These are phyloP conservation scores for Acmispon strigosus DNA, from an alignment of 306 rosid genomes.

Conservation along the genomic window DNA sequence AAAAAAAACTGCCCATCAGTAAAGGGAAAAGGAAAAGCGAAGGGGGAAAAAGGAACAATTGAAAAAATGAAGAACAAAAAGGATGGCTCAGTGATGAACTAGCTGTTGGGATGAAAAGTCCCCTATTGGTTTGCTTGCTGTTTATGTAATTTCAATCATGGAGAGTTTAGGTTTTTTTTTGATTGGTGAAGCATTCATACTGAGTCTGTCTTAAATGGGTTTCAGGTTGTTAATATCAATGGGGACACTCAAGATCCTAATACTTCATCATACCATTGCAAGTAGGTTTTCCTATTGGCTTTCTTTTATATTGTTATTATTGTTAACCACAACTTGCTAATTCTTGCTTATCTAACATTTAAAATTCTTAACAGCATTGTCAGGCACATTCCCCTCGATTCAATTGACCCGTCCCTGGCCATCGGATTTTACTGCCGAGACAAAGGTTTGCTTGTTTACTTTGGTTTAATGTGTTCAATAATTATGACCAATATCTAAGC, in stretches of 20 bases:
- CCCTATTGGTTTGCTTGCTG: neutral
- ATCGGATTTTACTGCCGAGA: constrained; percentile 94
- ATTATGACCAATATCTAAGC: neutral
- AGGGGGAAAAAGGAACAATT: neutral
- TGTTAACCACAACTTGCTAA: neutral
- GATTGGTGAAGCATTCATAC: neutral
- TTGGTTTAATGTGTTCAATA: constrained; percentile 3
- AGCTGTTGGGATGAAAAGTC: neutral
- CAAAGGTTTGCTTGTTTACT: constrained; percentile 52
- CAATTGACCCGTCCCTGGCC: constrained; percentile 90
- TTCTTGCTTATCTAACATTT: neutral
- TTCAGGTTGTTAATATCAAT: constrained; percentile 53
- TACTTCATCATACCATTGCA: constrained; percentile 89
- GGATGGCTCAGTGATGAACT: neutral
- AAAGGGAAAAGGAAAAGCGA: neutral
- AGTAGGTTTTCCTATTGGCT: constrained; percentile 38
- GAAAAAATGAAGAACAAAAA: neutral
- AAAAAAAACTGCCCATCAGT: neutral
- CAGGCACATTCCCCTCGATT: constrained; percentile 67
- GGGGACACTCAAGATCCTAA: constrained; percentile 54
- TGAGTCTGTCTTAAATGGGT: neutral
- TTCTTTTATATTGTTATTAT: neutral
- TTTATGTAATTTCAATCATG: neutral
- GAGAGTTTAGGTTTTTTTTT: neutral
- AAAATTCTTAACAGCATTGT: constrained; percentile 37